Evolutionary conservation across 495 filamentous ascomycete species (phyloP).

Genomic region (Lasiosphaeria hispida): DNA sequence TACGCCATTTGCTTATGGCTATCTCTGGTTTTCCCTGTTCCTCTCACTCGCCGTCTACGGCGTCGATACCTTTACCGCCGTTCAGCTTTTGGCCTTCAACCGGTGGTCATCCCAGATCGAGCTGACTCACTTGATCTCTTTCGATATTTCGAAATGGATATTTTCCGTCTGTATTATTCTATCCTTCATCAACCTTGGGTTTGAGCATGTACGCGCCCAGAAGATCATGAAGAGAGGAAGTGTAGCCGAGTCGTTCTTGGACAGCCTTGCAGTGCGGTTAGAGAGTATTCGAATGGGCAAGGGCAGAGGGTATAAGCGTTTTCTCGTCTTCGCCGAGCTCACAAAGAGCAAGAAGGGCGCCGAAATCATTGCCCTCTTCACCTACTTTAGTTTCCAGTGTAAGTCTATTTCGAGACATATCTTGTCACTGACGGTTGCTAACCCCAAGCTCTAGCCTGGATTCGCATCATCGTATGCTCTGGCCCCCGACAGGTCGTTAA

Average conservation of each 20-base stretch:
- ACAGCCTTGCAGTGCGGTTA: conserved; percentile 76
- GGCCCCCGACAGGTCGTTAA: conserved; percentile 90
- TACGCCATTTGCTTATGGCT: conserved; percentile 75
- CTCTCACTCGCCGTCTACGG: conserved; percentile 81
- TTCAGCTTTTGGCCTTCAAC: conserved; percentile 83
- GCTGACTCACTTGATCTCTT: conserved; percentile 49
- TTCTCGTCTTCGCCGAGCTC: conserved; percentile 87
- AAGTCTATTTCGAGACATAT: conserved; percentile 23
- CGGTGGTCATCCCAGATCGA: conserved; percentile 57
- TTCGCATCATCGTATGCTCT: conserved; percentile 83
- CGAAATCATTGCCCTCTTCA: conserved; percentile 89
- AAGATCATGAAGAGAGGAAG: conserved; percentile 77
- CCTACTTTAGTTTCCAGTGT: conserved; percentile 94
- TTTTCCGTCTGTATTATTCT: conserved; percentile 86
- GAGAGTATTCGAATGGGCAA: conserved; percentile 71
- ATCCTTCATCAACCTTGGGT: conserved; percentile 73
- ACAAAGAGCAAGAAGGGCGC: conserved; percentile 88
- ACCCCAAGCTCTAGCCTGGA: conserved; percentile 56
- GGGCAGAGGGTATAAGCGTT: conserved; percentile 74
- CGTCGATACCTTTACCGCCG: conserved; percentile 87
- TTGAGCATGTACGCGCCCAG: conserved; percentile 73
- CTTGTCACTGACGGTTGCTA: not conserved
- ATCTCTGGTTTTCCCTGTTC: conserved; percentile 74
- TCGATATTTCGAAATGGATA: conserved; percentile 78
- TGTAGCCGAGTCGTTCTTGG: conserved; percentile 87